Evolutionary conservation across 1,284 basidiomycete genomes (phyloP), one percentile per base, ranked within the genome.

Genomic region (Prillingera fragicola): DNA sequence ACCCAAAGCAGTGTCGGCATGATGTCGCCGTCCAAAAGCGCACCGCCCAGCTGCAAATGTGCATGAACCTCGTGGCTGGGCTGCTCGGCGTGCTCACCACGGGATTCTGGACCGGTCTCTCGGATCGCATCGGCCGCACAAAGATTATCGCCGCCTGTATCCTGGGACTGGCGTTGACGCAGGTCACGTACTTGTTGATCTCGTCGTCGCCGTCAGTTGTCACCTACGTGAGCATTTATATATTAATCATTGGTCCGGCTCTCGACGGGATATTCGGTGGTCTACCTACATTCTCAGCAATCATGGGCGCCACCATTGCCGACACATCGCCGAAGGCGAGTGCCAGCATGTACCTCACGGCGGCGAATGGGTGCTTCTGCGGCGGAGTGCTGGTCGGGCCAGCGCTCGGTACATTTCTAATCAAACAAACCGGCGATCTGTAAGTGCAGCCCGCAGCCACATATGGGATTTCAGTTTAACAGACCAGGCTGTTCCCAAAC

Each of bases 191-290:
- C n/a, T n/a, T n/a, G n/a, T 74, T 88, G 21, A 82, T 84, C 7
- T 85, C 85, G 2, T 82, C 80, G 1, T 84, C 82, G 15, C 77
- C 78, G n/a, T 78, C 78, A 38, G 72, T 77, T 13, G 73, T 85
- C 6, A 85, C 85, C 13, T 40, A 39, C 18, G n/a, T n/a, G n/a
- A n/a, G n/a, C n/a, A 72, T 77, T 19, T 81, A 85, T 59, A 74
- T 92, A 31, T 76, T 96, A n/a, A 72, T 94, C 17, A 55, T 92
- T 34, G 84, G 88, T 2, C 85, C 89, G 0, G 67, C 83, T 23
- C 71, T 90, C 22, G 90, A 95, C 60, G 91, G 91, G 13, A 63
- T 83, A 3, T 75, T 91, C 4, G 91, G 91, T 18, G 87, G 91
- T n/a, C 85, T 84, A 77, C 80, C 84, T 5, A 84, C 87, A 0